Evolutionary conservation across 805 yeast species (phyloP).

Genomic region (Ogataea trehalophila): DNA sequence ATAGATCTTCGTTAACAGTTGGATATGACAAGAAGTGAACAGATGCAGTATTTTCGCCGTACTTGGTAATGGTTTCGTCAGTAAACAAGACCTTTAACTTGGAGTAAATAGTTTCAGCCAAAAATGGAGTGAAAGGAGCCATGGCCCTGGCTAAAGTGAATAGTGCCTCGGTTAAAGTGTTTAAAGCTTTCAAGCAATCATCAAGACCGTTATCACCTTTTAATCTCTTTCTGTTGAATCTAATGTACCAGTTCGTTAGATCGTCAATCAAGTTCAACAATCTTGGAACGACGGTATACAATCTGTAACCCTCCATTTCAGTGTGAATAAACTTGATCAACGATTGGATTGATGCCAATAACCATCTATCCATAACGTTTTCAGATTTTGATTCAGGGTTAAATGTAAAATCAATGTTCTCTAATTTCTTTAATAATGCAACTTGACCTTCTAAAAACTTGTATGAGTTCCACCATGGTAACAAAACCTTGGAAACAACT

Average conservation of each 20-base stretch:
- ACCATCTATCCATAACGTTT: conserved; percentile 97
- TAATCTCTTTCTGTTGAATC: conserved; percentile 96
- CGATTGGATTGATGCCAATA: conserved; percentile 92
- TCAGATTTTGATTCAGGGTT: conserved; percentile 59
- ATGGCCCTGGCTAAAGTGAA: conserved; percentile 87
- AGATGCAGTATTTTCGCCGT: conserved; percentile 62
- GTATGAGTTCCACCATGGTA: conserved; percentile 99
- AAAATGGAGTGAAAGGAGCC: conserved; percentile 99
- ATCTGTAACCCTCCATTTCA: conserved; percentile 87
- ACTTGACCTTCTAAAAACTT: conserved; percentile 96
- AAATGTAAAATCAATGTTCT: conserved; percentile 65
- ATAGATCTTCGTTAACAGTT: conserved; percentile 68
- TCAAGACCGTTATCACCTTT: conserved; percentile 88
- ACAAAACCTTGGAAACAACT: conserved; percentile 88
- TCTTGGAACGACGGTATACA: conserved; percentile 95
- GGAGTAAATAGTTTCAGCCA: conserved; percentile 85
- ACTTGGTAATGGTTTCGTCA: conserved; percentile 48
- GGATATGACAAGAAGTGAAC: conserved; percentile 96
- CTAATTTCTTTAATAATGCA: conserved; percentile 73
- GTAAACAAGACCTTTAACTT: conserved; percentile 60
- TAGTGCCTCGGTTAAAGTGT: conserved; percentile 86
- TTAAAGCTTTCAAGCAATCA: conserved; percentile 82
- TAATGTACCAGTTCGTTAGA: conserved; percentile 97
- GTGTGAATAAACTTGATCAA: conserved; percentile 77
- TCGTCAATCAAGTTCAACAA: conserved; percentile 84